A percentile compares a stretch with the other conserved stretches of the same genome.
These are phyloP conservation scores for Ganoderma leucocontextum DNA, from an alignment of 1,284 basidiomycete genomes.

Conservation along the genomic window DNA sequence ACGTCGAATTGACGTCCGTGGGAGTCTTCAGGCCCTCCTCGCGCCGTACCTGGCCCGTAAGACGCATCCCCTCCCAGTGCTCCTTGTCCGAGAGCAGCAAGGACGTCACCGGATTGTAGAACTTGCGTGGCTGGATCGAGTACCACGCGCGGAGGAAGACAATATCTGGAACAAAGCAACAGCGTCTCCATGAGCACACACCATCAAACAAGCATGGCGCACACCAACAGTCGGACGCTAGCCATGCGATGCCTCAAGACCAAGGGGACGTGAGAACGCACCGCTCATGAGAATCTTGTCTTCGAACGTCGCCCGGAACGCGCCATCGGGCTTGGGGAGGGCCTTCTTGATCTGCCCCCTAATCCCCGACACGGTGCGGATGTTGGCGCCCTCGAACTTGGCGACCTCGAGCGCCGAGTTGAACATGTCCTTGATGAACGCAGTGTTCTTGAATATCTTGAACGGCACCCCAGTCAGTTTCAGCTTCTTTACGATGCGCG, in stretches of 20 bases:
- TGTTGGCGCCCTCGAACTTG: slow-evolving; percentile 97
- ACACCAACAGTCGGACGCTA: slow-evolving; percentile 1
- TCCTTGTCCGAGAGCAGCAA: slow-evolving; percentile 84
- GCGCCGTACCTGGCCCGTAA: slow-evolving; percentile 91
- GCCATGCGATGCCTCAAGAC: not conserved
- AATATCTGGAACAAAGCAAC: slow-evolving; percentile 68
- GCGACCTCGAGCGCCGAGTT: slow-evolving; percentile 91
- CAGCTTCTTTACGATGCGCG: slow-evolving; percentile 98
- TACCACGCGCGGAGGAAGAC: slow-evolving; percentile 98
- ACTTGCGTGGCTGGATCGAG: slow-evolving; percentile 92
- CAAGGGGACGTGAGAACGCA: slow-evolving; percentile 50
- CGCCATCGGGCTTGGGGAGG: slow-evolving; percentile 91
- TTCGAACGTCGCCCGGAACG: slow-evolving; percentile 97
- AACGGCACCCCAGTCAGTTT: slow-evolving; percentile 95
- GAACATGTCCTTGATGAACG: slow-evolving; percentile 99
- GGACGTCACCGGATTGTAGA: slow-evolving; percentile 97
- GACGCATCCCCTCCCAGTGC: slow-evolving; percentile 91
- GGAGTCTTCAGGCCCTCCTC: slow-evolving; percentile 90
- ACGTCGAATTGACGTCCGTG: slow-evolving; percentile 84
- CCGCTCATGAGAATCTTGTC: slow-evolving; percentile 97
- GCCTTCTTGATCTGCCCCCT: slow-evolving; percentile 98
- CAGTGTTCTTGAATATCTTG: slow-evolving; percentile 99
- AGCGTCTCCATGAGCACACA: not conserved
- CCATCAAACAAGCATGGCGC: slow-evolving; percentile 1
- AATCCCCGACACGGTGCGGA: slow-evolving; percentile 95